Evolutionary conservation across 139 green algal genomes (phyloP).

Genomic region (Choricystis sp.): DNA sequence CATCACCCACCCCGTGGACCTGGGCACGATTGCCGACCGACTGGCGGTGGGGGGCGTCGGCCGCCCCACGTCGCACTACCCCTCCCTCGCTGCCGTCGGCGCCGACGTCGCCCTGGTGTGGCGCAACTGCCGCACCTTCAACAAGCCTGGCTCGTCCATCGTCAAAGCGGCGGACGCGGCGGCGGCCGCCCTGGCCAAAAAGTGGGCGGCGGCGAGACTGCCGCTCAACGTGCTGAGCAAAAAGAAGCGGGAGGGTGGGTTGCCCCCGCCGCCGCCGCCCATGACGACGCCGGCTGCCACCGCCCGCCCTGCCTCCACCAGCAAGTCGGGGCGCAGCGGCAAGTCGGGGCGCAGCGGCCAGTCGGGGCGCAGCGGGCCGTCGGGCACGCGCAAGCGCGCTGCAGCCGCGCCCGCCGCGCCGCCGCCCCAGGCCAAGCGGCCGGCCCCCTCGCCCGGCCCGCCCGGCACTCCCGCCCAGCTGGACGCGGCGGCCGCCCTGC

Average conservation of each 20-base stretch:
- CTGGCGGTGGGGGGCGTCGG: too few relatives aligned
- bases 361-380: too few relatives aligned
- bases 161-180: neutral
- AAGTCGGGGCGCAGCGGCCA: too few relatives aligned
- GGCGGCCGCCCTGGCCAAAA: conserved; percentile 3
- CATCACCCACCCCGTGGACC: neutral
- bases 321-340: too few relatives aligned
- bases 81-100: neutral
- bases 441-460: neutral
- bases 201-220: conserved; percentile 6
- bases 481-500: neutral
- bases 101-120: conserved; percentile 8
- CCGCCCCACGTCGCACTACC: too few relatives aligned
- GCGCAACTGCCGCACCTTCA: conserved; percentile 23
- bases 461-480: neutral
- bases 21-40: neutral
- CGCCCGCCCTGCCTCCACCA: too few relatives aligned
- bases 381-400: too few relatives aligned
- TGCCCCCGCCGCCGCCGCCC: neutral
- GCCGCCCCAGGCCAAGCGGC: too few relatives aligned
- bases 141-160: conserved; percentile 7
- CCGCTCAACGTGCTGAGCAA: conserved; percentile 2
- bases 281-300: too few relatives aligned
- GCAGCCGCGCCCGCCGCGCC: too few relatives aligned
- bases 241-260: too few relatives aligned